phyloP scores from a whole-genome alignment of 2,329 filamentous ascomycete genomes.

The Penicillium sp. region DNA sequence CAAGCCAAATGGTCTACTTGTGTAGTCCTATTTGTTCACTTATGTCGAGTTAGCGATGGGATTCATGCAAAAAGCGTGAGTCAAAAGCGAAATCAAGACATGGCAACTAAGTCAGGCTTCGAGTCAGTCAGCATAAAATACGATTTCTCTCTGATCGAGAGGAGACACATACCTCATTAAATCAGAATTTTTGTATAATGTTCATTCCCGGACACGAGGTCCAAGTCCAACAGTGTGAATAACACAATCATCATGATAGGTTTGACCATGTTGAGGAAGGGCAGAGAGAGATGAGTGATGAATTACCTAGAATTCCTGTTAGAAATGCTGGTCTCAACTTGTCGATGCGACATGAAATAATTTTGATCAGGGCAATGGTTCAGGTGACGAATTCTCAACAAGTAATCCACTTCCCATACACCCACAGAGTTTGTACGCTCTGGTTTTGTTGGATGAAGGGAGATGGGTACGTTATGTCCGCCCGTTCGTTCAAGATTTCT shows the following conservation, averaged over 20 bases:
- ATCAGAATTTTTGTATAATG: slow-evolving; percentile 69
- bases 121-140: slow-evolving; percentile 35
- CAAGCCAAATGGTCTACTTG: slow-evolving; percentile 3
- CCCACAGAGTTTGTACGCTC: slow-evolving; percentile 65
- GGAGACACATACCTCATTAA: slow-evolving; percentile 60
- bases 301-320: slow-evolving; percentile 29
- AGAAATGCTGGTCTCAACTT: slow-evolving; percentile 21
- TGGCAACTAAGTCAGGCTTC: slow-evolving; percentile 46
- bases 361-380: slow-evolving; percentile 37
- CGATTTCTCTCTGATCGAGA: background rate
- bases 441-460: slow-evolving; percentile 54
- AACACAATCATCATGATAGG: slow-evolving; percentile 62
- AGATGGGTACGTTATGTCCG: slow-evolving; percentile 62
- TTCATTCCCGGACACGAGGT: slow-evolving; percentile 57
- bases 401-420: slow-evolving; percentile 55
- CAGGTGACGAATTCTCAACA: slow-evolving; percentile 71
- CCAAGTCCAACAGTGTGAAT: slow-evolving; percentile 70
- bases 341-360: slow-evolving; percentile 13
- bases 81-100: slow-evolving; percentile 28
- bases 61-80: slow-evolving; percentile 24
- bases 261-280: slow-evolving; percentile 34
- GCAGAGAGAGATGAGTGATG: slow-evolving; percentile 14
- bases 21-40: slow-evolving; percentile 22
- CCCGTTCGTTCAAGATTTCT: slow-evolving; percentile 67
- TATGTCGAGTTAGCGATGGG: slow-evolving; percentile 30